Conservation (phyloP, 208 protist species). For the Kentomonas sorsogonicus region DNA sequence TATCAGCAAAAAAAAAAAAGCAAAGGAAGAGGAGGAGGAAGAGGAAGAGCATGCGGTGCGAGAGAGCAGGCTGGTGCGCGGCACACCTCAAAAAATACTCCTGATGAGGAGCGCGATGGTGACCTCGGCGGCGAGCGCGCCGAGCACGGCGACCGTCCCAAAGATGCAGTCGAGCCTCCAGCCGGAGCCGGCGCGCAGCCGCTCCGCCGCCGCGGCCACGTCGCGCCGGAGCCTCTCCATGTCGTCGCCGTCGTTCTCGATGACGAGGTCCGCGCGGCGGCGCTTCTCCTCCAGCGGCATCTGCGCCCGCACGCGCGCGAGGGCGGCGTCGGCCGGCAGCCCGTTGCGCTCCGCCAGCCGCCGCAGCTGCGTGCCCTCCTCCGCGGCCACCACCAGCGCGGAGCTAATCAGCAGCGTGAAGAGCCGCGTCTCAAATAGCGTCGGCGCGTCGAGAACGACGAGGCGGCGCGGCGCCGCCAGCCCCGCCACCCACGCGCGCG, state of each 20-base stretch:
- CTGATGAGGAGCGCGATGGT: neutral
- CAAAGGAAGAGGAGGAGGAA: too few relatives aligned
- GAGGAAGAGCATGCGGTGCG: too few relatives aligned
- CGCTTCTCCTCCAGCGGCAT: slow-evolving; percentile 75
- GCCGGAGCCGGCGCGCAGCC: slow-evolving; percentile 55
- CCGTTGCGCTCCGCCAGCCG: slow-evolving; percentile 54
- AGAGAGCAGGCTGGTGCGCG: too few relatives aligned
- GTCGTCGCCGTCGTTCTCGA: slow-evolving; percentile 61
- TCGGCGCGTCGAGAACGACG: slow-evolving; percentile 85
- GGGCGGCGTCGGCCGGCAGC: slow-evolving; percentile 35
- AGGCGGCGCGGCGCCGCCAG: slow-evolving; percentile 22
- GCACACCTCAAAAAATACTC: too few relatives aligned
- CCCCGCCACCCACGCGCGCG: slow-evolving; percentile 52
- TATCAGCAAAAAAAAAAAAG: too few relatives aligned
- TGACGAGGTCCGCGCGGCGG: slow-evolving; percentile 55
- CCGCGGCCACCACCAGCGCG: slow-evolving; percentile 62
- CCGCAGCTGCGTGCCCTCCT: slow-evolving; percentile 48
- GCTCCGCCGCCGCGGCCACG: slow-evolving; percentile 55
- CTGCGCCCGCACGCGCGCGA: slow-evolving; percentile 61
- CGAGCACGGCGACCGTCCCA: slow-evolving; percentile 8
- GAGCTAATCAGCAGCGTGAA: slow-evolving; percentile 72
- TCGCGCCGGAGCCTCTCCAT: slow-evolving; percentile 20
- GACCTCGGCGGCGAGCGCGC: neutral
- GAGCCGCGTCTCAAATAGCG: slow-evolving; percentile 79
- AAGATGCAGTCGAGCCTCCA: slow-evolving; percentile 30